A percentile compares a stretch with the other conserved stretches of the same genome.
These are phyloP conservation scores for Hypholoma fasciculare DNA, from an alignment of 768 basidiomycete genomes.

Conservation along the genomic window DNA sequence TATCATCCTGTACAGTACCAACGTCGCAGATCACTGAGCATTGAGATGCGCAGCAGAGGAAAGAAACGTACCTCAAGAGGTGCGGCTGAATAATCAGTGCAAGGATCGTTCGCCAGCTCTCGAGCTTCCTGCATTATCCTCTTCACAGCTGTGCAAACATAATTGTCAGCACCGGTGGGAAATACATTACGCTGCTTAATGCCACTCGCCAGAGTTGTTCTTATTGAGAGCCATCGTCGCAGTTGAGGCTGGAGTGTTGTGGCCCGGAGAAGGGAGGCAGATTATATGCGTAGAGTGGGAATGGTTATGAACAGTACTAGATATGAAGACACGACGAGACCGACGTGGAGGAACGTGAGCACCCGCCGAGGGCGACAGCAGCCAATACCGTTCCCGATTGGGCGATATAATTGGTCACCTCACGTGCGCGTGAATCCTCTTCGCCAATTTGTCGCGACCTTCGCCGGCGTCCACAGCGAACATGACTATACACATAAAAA, in stretches of 20 bases:
- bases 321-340: constrained; percentile 6
- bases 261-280: neutral
- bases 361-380: constrained; percentile 8
- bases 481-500: constrained; percentile 73
- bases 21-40: neutral
- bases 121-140: constrained; percentile 96
- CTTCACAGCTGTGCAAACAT: constrained; percentile 71
- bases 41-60: neutral
- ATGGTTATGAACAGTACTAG: neutral
- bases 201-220: constrained; percentile 78
- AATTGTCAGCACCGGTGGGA: neutral
- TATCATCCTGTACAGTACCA: constrained; percentile 63
- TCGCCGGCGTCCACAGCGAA: constrained; percentile 3
- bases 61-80: constrained; percentile 61
- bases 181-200: neutral
- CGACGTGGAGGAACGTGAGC: constrained; percentile 26
- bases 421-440: constrained; percentile 12
- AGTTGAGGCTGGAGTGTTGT: neutral
- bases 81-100: constrained; percentile 86
- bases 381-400: constrained; percentile 3
- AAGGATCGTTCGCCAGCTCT: constrained; percentile 83
- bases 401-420: constrained; percentile 11
- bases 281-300: neutral
- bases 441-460: constrained; percentile 1
- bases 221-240: constrained; percentile 61